These are phyloP conservation scores for Pythium aquatile DNA, from an alignment of 352 stramenopile genomes.

Conservation along the genomic window DNA sequence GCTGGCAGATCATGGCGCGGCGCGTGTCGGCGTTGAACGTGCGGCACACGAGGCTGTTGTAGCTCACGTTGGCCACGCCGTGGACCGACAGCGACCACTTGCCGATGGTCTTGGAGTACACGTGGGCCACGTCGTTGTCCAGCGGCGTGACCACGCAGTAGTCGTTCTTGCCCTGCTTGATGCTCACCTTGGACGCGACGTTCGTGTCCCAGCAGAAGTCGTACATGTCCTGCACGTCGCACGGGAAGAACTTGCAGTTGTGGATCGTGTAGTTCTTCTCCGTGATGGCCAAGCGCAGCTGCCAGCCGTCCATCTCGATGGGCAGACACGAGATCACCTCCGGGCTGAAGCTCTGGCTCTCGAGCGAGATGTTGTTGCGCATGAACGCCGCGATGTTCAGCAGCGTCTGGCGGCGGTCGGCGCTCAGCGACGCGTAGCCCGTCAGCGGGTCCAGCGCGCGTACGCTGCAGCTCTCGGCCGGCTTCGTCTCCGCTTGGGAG, in stretches of 20 bases:
- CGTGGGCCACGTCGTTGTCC: slow-evolving; percentile 69
- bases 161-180: slow-evolving; percentile 80
- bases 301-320: slow-evolving; percentile 87
- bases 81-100: slow-evolving; percentile 85
- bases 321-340: slow-evolving; percentile 85
- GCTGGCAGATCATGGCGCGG: slow-evolving; percentile 79
- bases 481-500: background rate
- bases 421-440: slow-evolving; percentile 52
- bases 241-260: slow-evolving; percentile 87
- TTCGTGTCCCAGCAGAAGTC: slow-evolving; percentile 89
- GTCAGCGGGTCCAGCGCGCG: slow-evolving; percentile 31
- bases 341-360: slow-evolving; percentile 78
- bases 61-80: slow-evolving; percentile 81
- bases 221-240: slow-evolving; percentile 70
- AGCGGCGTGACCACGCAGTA: slow-evolving; percentile 79
- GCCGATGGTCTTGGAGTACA: slow-evolving; percentile 83
- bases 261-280: slow-evolving; percentile 89
- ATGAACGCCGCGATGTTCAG: slow-evolving; percentile 79
- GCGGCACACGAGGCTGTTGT: slow-evolving; percentile 82
- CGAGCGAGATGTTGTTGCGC: slow-evolving; percentile 75
- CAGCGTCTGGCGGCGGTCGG: slow-evolving; percentile 59
- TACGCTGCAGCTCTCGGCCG: slow-evolving; percentile 18
- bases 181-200: slow-evolving; percentile 69
- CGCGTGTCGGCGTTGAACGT: slow-evolving; percentile 46
- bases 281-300: slow-evolving; percentile 79